Base-by-base conservation (phyloP, 768 basidiomycete species). In the Pleurotus eryngii region DNA sequence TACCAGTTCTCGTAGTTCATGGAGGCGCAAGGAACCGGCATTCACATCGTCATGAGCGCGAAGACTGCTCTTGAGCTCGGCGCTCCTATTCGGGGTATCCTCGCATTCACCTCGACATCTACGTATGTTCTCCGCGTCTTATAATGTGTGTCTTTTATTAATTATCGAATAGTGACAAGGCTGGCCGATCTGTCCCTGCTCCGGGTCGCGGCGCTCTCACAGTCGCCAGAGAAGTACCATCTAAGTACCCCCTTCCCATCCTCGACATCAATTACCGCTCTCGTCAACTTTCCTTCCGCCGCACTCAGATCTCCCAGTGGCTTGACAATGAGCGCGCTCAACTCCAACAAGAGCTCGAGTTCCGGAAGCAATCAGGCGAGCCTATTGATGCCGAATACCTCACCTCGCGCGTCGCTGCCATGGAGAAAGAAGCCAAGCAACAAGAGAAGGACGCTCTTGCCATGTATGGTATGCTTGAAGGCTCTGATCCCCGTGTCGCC, bases 31-130 rank as follows among this genome's bases (percentile, higher is more conserved):
- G 97, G 97, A 55, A 90, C 92, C 61, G 97, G 97, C 74, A 92
- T 98, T 18, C 96, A 98, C 65, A 87, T 99, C 54, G 81, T 98
- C 60, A 99, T 99, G 97, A 93, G 78, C 63, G 97, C 97, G 17
- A 92, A 89, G 76, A 97, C 95, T 3, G 97, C 97, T 20, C 76
- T 99, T 56, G 92, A 97, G 65, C 85, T 98, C 54, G 97, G 97
- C 58, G 87, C 87, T 37, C 91, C 94, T 17, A 92, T 99, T 65
- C 94, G 92, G 63, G 94, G 92, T 66, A 82, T 99, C 64, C 81
- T 99, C 58, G 95, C 87, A 1, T 98, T 92, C 79, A 97, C 97
- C 2, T 95, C 96, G 2, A 99, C 97, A 2, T 94, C 94, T 6
- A 93, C 91, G 90, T 93, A 71, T 67, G 90, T 80, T 9, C 27